Evolutionary conservation across 192 early-diverging fungal genomes (phyloP).

Genomic region (Podila verticillata): DNA sequence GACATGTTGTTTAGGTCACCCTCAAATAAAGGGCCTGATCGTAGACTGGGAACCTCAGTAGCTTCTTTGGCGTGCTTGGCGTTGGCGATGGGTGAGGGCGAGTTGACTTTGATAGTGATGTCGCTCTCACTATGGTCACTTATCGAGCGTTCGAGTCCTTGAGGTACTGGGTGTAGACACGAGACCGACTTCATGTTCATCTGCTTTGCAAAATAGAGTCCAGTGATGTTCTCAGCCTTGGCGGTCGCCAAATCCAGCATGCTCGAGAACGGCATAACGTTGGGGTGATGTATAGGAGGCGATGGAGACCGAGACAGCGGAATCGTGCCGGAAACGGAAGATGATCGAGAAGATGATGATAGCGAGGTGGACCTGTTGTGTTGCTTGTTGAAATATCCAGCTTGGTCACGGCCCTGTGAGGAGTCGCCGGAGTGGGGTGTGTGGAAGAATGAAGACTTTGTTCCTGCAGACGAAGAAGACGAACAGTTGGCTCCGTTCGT

Average conservation of each 20-base stretch:
- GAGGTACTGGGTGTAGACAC: no score
- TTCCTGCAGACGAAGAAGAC: background rate
- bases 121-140: background rate
- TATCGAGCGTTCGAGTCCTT: background rate
- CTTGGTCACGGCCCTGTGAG: background rate
- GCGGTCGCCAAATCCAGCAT: conserved; percentile 43
- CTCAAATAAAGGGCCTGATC: background rate
- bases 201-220: conserved; percentile 42
- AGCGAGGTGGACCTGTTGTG: conserved; percentile 1
- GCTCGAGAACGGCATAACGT: conserved; percentile 28
- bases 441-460: background rate
- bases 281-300: background rate
- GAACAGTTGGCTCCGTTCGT: background rate
- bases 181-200: conserved; percentile 5
- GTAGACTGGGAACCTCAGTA: background rate
- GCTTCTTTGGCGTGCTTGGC: background rate
- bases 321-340: conserved; percentile 9
- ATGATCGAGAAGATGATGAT: conserved; percentile 11
- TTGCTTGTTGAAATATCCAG: background rate
- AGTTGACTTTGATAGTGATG: conserved; percentile 6
- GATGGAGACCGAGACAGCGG: conserved; percentile 15
- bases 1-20: background rate
- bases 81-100: conserved; percentile 3
- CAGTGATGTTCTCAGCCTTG: conserved; percentile 46
- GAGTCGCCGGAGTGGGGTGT: background rate